These are phyloP conservation scores for Mycotypha africana DNA, from an alignment of 371 early-diverging fungal species.

Conservation along the genomic window DNA sequence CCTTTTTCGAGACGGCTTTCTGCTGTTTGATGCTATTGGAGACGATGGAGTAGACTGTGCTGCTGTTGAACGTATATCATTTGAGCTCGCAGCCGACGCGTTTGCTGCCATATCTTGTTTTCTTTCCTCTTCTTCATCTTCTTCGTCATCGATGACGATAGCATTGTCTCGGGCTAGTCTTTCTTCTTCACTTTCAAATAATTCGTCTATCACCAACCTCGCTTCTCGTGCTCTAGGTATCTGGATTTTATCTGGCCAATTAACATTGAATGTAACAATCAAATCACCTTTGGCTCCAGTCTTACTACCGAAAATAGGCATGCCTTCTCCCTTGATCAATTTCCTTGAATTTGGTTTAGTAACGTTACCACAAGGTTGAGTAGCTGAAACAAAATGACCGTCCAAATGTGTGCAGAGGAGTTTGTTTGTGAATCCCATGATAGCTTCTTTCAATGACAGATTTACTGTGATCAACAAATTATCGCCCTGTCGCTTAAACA, in stretches of 20 bases:
- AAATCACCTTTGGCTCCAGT: conserved; percentile 1
- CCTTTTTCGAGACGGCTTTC: too few species aligned
- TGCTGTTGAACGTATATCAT: too few species aligned
- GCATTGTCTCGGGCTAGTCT: background rate
- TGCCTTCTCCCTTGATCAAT: conserved; percentile 2
- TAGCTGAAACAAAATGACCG: conserved; percentile 21
- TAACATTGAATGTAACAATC: conserved; percentile 1
- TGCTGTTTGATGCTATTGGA: too few species aligned
- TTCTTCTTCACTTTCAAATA: conserved; percentile 5
- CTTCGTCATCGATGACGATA: conserved; percentile 11
- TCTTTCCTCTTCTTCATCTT: too few species aligned
- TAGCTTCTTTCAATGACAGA: conserved; percentile 74
- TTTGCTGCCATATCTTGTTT: too few species aligned
- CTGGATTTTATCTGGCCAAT: conserved; percentile 1
- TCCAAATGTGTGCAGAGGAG: conserved; percentile 65
- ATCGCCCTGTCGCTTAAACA: conserved; percentile 84
- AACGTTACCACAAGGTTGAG: background rate
- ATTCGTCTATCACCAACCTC: background rate
- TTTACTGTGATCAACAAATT: conserved; percentile 61
- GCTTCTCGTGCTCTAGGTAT: conserved; percentile 1
- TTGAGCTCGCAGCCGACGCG: too few species aligned
- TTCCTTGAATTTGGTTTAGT: background rate
- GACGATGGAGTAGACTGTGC: too few species aligned
- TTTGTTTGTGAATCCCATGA: conserved; percentile 62
- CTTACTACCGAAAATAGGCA: conserved; percentile 3